These are phyloP conservation scores for Hippophae tibetana DNA, from an alignment of 306 rosid species.

Conservation along the genomic window DNA sequence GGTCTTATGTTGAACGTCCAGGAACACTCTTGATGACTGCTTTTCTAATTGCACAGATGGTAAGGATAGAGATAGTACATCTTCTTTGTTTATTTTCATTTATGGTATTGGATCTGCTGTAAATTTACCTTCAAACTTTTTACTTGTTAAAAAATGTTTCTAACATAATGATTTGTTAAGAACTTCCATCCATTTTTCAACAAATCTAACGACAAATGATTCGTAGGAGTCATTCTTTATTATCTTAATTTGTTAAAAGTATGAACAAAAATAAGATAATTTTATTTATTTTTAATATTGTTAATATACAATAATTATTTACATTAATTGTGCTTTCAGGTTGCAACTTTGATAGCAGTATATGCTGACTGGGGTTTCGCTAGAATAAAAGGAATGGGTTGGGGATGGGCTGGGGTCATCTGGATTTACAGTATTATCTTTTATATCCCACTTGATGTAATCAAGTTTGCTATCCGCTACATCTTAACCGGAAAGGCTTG, in stretches of 20 bases:
- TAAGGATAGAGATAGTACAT: constrained; percentile 19
- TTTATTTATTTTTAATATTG: too few relatives aligned
- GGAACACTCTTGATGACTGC: constrained; percentile 56
- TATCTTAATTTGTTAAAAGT: too few relatives aligned
- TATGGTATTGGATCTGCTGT: background rate
- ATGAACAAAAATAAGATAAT: too few relatives aligned
- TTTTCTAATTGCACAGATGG: constrained; percentile 74
- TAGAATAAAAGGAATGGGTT: constrained; percentile 66
- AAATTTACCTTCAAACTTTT: background rate
- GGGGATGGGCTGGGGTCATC: constrained; percentile 99
- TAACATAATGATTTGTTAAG: background rate
- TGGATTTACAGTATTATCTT: constrained; percentile 88
- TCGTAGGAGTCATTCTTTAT: too few relatives aligned
- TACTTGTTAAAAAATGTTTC: too few relatives aligned
- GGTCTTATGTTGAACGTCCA: constrained; percentile 85
- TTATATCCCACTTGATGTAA: constrained; percentile 71
- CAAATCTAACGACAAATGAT: too few relatives aligned
- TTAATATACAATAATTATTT: constrained; percentile 1
- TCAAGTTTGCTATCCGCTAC: constrained; percentile 82
- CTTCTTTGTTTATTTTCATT: too few relatives aligned
- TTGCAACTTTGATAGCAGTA: constrained; percentile 83
- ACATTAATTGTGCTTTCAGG: constrained; percentile 27
- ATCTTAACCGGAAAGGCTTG: constrained; percentile 96
- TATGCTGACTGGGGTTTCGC: constrained; percentile 94
- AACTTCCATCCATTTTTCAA: background rate